Percentiles rank a stretch among this genome's conserved stretches.
phyloP scores from a whole-genome alignment of 1,284 basidiomycete species.

The Uromyces viciae-fabae region DNA sequence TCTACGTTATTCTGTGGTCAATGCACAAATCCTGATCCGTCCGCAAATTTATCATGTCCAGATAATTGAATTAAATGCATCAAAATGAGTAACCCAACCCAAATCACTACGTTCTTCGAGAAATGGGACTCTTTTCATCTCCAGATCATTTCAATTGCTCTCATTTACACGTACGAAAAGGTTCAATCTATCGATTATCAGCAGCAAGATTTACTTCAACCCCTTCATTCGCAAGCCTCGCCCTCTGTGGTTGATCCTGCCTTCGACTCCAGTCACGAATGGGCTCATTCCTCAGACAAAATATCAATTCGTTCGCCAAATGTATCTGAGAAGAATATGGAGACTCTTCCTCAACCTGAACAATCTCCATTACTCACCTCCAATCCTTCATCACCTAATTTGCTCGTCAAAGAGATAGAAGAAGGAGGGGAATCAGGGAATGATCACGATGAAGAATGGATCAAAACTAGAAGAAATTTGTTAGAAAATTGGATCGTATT shows the following conservation, averaged over 20 bases:
- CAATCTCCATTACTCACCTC: background rate
- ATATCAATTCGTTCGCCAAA: no score
- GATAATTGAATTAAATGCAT: no score
- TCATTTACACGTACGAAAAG: background rate
- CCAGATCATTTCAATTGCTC: background rate
- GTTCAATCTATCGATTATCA: background rate
- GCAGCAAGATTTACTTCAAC: conserved; percentile 5
- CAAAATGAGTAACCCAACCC: conserved; percentile 7
- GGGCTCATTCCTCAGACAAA: no score
- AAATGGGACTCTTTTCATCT: conserved; percentile 17
- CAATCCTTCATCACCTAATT: background rate
- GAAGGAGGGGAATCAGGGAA: background rate
- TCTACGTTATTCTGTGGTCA: no score
- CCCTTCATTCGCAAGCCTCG: background rate
- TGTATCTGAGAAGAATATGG: no score
- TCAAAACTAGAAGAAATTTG: background rate
- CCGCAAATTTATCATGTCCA: no score
- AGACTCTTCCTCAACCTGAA: background rate
- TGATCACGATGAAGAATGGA: conserved; percentile 8
- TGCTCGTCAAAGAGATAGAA: background rate
- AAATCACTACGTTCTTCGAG: conserved; percentile 1
- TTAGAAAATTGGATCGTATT: conserved; percentile 2
- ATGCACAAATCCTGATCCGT: no score
- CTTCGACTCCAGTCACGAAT: no score
- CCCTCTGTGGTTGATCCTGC: no score